Conservation (phyloP, 345 rosid genomes). For the Dipteronia dyeriana region DNA sequence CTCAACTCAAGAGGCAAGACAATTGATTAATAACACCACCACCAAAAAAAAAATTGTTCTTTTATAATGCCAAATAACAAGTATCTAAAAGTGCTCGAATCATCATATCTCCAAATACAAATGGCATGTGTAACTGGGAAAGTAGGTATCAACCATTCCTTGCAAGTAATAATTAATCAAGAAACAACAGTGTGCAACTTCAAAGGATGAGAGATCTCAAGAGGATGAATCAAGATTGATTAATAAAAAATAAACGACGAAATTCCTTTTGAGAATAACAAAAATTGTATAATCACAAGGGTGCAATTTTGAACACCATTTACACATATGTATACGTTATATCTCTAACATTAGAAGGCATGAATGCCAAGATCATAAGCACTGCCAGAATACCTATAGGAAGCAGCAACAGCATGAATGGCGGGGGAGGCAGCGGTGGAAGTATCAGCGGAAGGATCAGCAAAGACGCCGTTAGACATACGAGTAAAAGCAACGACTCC, state of each 20-base stretch:
- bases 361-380: conserved; percentile 73
- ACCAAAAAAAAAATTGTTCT: too few relatives aligned
- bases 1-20: too few relatives aligned
- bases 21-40: too few relatives aligned
- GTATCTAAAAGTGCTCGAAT: neutral
- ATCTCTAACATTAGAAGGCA: conserved; percentile 58
- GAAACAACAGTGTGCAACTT: neutral
- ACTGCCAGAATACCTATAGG: conserved; percentile 67
- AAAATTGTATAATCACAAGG: conserved; percentile 14
- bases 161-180: neutral
- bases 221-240: neutral
- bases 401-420: conserved; percentile 70
- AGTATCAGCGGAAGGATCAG: conserved; percentile 78
- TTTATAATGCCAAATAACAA: neutral
- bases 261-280: neutral
- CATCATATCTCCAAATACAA: neutral
- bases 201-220: neutral
- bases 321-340: conserved; percentile 45
- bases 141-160: too few relatives aligned
- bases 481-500: conserved; percentile 55
- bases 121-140: neutral
- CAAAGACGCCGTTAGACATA: conserved; percentile 65
- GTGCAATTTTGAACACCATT: conserved; percentile 24
- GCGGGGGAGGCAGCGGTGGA: conserved; percentile 88
- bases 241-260: conserved; percentile 1